A percentile compares a stretch with the other conserved stretches of the same genome.
Conservation (phyloP, 352 stramenopile genomes). For the Globisporangium alternatum region DNA sequence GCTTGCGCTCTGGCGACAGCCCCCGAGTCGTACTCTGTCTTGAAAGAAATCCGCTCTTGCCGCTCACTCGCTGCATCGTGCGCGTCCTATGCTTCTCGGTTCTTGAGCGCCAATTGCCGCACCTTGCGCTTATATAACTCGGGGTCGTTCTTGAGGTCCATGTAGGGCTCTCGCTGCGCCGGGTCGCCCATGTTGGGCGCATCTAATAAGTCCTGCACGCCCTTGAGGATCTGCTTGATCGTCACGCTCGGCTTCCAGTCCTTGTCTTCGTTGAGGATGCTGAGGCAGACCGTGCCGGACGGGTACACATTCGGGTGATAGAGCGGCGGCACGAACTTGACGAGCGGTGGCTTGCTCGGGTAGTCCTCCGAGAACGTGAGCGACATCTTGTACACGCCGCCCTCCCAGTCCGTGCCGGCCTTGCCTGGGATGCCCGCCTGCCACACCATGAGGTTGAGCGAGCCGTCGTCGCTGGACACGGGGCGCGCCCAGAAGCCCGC, state of each 20-base stretch:
- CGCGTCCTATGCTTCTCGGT: constrained; percentile 68
- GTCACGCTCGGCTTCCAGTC: constrained; percentile 97
- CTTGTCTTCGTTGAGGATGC: constrained; percentile 99
- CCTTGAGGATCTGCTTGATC: constrained; percentile 98
- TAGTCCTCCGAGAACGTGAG: constrained; percentile 98
- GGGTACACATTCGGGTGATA: constrained; percentile 98
- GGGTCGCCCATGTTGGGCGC: constrained; percentile 87
- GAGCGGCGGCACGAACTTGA: constrained; percentile 97
- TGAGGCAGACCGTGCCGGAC: constrained; percentile 97
- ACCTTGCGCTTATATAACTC: constrained; percentile 88
- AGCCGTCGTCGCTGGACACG: constrained; percentile 90
- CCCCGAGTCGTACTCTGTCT: constrained; percentile 5
- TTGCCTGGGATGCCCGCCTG: constrained; percentile 96
- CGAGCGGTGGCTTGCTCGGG: constrained; percentile 96
- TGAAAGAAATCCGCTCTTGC: not conserved
- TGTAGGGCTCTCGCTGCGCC: constrained; percentile 83
- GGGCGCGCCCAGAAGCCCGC: constrained; percentile 97
- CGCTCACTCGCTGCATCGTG: not conserved
- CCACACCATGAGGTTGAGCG: constrained; percentile 97
- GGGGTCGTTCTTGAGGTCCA: constrained; percentile 89
- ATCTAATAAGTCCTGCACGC: constrained; percentile 91
- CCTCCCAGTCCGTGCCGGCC: constrained; percentile 95
- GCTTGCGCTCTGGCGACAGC: not conserved
- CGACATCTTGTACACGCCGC: constrained; percentile 96
- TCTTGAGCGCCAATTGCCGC: constrained; percentile 78